phyloP scores from a whole-genome alignment of 1,284 basidiomycete species.

The Meripilus lineatus region DNA sequence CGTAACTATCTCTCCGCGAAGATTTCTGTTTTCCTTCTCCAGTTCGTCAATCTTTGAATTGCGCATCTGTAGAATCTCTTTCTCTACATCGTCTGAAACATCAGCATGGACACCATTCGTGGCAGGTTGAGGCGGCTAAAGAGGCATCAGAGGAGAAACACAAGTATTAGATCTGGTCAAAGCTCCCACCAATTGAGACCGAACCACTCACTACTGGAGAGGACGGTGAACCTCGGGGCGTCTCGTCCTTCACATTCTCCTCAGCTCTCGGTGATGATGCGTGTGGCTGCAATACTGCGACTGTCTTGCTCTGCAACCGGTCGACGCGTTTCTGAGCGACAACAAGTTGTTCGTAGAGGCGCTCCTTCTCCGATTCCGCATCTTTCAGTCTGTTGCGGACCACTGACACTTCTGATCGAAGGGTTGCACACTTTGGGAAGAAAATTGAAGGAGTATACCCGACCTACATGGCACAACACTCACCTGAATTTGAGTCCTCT shows the following conservation, averaged over 20 bases:
- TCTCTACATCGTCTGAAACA: slow-evolving; percentile 24
- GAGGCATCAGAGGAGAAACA: slow-evolving; percentile 34
- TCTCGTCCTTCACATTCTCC: slow-evolving; percentile 37
- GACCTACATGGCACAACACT: slow-evolving; percentile 2
- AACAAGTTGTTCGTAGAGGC: slow-evolving; percentile 52
- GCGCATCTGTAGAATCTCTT: slow-evolving; percentile 33
- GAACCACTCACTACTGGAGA: slow-evolving; percentile 66
- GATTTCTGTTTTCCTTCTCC: slow-evolving; percentile 35
- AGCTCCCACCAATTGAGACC: slow-evolving; percentile 60
- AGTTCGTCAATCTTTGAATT: slow-evolving; percentile 42
- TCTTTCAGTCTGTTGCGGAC: slow-evolving; percentile 55
- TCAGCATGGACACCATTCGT: slow-evolving; percentile 17
- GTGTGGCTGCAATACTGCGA: slow-evolving; percentile 38
- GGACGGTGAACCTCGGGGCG: slow-evolving; percentile 32
- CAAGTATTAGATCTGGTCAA: slow-evolving; percentile 36
- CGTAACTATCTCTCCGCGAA: slow-evolving; percentile 37
- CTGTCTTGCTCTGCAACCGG: slow-evolving; percentile 61
- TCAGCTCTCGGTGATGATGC: slow-evolving; percentile 35
- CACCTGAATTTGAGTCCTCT: slow-evolving; percentile 61
- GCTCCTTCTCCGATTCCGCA: slow-evolving; percentile 48
- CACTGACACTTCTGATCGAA: slow-evolving; percentile 59
- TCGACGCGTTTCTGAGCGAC: slow-evolving; percentile 71
- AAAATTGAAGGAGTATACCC: slow-evolving; percentile 3
- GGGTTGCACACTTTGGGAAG: slow-evolving; percentile 43
- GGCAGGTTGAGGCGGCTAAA: slow-evolving; percentile 27